Conservation (phyloP, 73 alveolate species). For the Paramecium pentaurelia region DNA sequence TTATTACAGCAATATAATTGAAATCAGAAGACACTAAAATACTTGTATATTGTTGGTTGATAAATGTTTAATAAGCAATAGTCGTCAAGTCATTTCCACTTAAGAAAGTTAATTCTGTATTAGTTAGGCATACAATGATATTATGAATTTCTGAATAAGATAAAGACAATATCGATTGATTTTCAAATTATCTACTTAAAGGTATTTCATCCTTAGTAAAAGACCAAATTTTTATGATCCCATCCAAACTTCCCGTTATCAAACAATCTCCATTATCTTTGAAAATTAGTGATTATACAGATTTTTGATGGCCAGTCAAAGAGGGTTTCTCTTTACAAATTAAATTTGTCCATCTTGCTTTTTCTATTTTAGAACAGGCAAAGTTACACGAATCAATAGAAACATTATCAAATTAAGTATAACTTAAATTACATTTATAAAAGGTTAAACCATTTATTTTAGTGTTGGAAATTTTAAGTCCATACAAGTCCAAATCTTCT, state of each 20-base stretch:
- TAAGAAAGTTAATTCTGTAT: background rate
- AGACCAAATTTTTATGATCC: too few species aligned
- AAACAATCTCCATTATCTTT: background rate
- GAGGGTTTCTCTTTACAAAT: background rate
- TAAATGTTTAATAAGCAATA: too few species aligned
- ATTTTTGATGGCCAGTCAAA: background rate
- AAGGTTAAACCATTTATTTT: background rate
- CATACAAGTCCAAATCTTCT: background rate
- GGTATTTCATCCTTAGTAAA: too few species aligned
- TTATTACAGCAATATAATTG: background rate
- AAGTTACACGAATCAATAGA: background rate
- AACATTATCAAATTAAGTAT: background rate
- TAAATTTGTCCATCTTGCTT: background rate
- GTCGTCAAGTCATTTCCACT: background rate
- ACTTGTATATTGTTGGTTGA: too few species aligned
- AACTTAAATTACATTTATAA: background rate
- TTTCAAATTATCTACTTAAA: too few species aligned
- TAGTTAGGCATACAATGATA: too few species aligned
- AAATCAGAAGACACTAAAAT: background rate
- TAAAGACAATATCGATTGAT: too few species aligned
- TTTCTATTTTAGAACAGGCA: background rate
- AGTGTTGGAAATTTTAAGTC: too few species aligned
- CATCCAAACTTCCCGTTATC: background rate
- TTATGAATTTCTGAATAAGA: too few species aligned
- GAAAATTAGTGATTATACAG: too few species aligned